These are phyloP conservation scores for Colletotrichum gigasporum DNA, from an alignment of 2,329 filamentous ascomycete species.

Conservation along the genomic window DNA sequence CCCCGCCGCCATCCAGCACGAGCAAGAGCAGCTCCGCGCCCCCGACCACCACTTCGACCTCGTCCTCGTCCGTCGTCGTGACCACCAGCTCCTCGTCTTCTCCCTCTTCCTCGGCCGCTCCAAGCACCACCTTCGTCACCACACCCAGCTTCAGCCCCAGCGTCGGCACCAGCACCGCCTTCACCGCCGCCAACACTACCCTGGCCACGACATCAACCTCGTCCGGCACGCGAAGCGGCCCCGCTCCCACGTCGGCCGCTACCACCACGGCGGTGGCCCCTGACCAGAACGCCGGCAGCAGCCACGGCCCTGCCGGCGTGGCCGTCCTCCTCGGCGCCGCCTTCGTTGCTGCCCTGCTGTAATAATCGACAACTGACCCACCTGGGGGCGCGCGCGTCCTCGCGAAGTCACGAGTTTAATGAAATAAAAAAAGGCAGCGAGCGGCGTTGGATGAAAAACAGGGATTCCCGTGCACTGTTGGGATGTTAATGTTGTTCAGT, in stretches of 20 bases:
- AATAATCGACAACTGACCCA: conserved; percentile 21
- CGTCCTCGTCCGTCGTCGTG: not conserved
- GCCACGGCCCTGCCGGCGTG: conserved; percentile 22
- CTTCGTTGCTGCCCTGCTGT: conserved; percentile 30
- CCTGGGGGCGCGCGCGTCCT: conserved; percentile 26
- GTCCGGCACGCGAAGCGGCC: conserved; percentile 6
- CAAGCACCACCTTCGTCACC: conserved; percentile 11
- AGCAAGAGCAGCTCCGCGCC: conserved; percentile 37
- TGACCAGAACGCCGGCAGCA: conserved; percentile 12
- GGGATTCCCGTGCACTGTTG: conserved; percentile 26
- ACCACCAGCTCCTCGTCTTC: conserved; percentile 1
- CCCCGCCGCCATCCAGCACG: conserved; percentile 35
- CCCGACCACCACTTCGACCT: conserved; percentile 39
- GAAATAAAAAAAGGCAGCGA: conserved; percentile 16
- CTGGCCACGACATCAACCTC: conserved; percentile 10
- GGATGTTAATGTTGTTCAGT: conserved; percentile 29
- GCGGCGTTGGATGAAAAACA: conserved; percentile 6
- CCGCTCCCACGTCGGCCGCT: not conserved
- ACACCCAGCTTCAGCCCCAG: conserved; percentile 11
- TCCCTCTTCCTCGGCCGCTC: conserved; percentile 11
- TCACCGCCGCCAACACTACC: conserved; percentile 18
- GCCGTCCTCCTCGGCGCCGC: conserved; percentile 28
- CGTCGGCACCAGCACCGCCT: conserved; percentile 14
- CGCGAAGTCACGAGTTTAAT: conserved; percentile 32
- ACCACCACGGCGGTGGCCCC: not conserved